Conservation (phyloP, 495 filamentous ascomycete species). For the Tetracladium marchalianum region DNA sequence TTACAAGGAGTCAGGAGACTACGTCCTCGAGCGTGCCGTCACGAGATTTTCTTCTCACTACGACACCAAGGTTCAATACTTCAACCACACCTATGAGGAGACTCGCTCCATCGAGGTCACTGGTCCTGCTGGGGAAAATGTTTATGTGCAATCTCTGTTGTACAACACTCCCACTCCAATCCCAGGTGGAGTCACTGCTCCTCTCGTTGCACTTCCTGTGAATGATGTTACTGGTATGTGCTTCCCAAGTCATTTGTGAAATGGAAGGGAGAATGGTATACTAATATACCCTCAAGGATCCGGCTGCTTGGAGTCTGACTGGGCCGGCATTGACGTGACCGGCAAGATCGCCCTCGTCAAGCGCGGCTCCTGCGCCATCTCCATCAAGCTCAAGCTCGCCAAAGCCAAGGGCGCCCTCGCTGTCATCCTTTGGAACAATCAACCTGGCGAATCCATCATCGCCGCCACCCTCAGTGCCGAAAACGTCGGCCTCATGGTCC, state of each 20-base stretch:
- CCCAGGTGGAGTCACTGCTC: slow-evolving; percentile 4
- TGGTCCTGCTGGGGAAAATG: slow-evolving; percentile 18
- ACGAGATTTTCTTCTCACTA: slow-evolving; percentile 22
- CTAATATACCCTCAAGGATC: too few species aligned
- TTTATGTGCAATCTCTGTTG: slow-evolving; percentile 7
- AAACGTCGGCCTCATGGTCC: slow-evolving; percentile 20
- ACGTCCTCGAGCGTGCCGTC: slow-evolving; percentile 25
- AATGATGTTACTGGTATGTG: slow-evolving; percentile 2
- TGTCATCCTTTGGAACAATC: slow-evolving; percentile 30
- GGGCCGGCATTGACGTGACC: slow-evolving; percentile 25
- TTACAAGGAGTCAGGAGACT: slow-evolving; percentile 35
- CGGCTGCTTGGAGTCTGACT: slow-evolving; percentile 4
- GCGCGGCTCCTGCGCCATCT: slow-evolving; percentile 28
- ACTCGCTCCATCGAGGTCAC: slow-evolving; percentile 22
- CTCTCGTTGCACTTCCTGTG: slow-evolving; percentile 12
- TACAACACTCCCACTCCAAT: slow-evolving; percentile 10
- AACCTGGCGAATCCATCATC: slow-evolving; percentile 10
- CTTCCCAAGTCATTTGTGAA: too few species aligned
- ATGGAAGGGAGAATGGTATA: too few species aligned
- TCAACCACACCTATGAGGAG: slow-evolving; percentile 19
- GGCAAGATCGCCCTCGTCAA: slow-evolving; percentile 36
- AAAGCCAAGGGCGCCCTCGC: slow-evolving; percentile 26
- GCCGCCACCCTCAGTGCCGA: slow-evolving; percentile 27
- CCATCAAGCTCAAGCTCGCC: slow-evolving; percentile 30
- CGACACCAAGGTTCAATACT: slow-evolving; percentile 16